These are phyloP conservation scores for Candida sonorensis DNA, from an alignment of 805 yeast species.

Conservation along the genomic window DNA sequence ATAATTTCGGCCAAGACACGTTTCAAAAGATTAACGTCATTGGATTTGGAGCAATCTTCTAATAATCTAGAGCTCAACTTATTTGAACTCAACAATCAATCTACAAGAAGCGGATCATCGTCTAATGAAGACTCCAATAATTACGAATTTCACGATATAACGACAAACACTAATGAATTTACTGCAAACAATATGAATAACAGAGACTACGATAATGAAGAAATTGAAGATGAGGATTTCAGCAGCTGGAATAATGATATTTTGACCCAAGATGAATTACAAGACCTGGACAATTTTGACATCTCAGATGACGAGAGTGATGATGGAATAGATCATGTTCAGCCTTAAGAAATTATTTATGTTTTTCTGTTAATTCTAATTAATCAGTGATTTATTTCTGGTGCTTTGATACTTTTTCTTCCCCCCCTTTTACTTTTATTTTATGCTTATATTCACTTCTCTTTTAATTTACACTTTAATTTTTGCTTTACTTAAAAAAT, in stretches of 20 bases:
- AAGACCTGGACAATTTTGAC: slow-evolving; percentile 19
- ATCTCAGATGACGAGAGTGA: slow-evolving; percentile 23
- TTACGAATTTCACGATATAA: too few relatives aligned
- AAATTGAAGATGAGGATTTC: slow-evolving; percentile 1
- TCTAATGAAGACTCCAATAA: not conserved
- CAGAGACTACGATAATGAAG: too few relatives aligned
- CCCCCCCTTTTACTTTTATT: not conserved
- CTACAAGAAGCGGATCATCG: too few relatives aligned
- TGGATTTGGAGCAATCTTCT: slow-evolving; percentile 14
- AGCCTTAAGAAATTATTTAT: not conserved
- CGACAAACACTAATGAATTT: too few relatives aligned
- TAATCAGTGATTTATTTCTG: too few relatives aligned
- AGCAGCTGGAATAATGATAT: slow-evolving; percentile 9
- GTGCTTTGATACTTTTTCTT: too few relatives aligned
- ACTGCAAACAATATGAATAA: too few relatives aligned
- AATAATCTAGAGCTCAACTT: slow-evolving; percentile 10
- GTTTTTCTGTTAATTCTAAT: too few relatives aligned
- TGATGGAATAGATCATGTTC: slow-evolving; percentile 25
- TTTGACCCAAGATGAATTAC: slow-evolving; percentile 11
- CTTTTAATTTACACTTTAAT: too few relatives aligned
- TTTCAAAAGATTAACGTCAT: slow-evolving; percentile 19
- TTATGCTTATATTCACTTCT: too few relatives aligned
- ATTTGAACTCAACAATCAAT: slow-evolving; percentile 1
- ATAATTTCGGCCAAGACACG: slow-evolving; percentile 10
- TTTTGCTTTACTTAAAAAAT: too few relatives aligned